These are phyloP conservation scores for Pseudophaeomoniella oleicola DNA, from an alignment of 2,329 filamentous ascomycete genomes.

Conservation along the genomic window DNA sequence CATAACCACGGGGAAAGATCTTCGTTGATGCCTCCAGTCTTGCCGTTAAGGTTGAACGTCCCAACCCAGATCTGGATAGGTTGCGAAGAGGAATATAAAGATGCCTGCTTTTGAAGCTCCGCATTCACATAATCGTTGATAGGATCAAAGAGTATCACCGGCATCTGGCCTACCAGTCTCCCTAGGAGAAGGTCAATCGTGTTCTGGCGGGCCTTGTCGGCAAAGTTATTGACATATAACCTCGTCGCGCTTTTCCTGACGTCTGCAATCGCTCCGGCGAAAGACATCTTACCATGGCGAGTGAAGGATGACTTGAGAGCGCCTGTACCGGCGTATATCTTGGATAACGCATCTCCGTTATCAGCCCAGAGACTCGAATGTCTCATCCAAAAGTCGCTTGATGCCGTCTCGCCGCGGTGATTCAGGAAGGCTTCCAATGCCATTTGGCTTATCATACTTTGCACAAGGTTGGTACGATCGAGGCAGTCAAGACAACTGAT, in stretches of 20 bases:
- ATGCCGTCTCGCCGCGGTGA: constrained; percentile 55
- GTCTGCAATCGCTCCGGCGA: constrained; percentile 88
- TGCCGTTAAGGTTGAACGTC: constrained; percentile 91
- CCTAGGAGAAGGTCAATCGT: constrained; percentile 91
- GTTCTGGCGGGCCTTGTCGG: constrained; percentile 81
- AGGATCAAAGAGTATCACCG: constrained; percentile 81
- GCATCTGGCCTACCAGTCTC: constrained; percentile 64
- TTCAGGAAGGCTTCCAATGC: constrained; percentile 70
- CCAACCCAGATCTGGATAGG: constrained; percentile 70
- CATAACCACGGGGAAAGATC: constrained; percentile 82
- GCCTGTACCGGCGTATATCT: constrained; percentile 92
- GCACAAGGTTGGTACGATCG: constrained; percentile 88
- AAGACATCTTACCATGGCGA: constrained; percentile 83
- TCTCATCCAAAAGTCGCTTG: constrained; percentile 75
- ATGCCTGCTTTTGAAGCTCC: constrained; percentile 51
- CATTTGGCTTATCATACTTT: constrained; percentile 91
- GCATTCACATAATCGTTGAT: constrained; percentile 78
- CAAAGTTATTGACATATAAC: constrained; percentile 95
- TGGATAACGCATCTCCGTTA: constrained; percentile 84
- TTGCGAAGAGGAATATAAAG: constrained; percentile 62
- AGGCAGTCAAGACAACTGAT: constrained; percentile 94
- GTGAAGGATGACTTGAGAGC: constrained; percentile 94
- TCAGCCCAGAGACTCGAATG: constrained; percentile 95
- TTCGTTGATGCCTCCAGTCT: constrained; percentile 58
- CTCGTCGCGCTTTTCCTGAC: constrained; percentile 86